Evolutionary conservation across 2,329 filamentous ascomycete genomes (phyloP), one percentile per base, ranked within the genome.

Genomic region (Pezicula carpinea): DNA sequence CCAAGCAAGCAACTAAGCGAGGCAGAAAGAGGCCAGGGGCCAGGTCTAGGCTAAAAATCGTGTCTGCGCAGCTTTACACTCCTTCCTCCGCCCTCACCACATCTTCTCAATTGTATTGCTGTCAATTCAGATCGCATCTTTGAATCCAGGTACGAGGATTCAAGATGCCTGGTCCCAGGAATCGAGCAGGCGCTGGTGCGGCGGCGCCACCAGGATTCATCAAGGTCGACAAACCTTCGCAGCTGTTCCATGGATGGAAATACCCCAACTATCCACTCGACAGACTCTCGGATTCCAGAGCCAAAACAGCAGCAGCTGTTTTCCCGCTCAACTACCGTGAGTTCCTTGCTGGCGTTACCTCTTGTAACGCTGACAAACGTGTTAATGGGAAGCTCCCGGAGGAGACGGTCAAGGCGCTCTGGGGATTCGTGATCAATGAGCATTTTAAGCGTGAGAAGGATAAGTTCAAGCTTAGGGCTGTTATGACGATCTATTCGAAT

Each of bases 161-260:
- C n/a, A n/a, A n/a, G n/a, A n/a, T n/a, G n/a, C n/a, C n/a, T n/a
- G n/a, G n/a, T n/a, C n/a, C n/a, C n/a, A n/a, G n/a, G n/a, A n/a
- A n/a, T n/a, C n/a, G n/a, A n/a, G n/a, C n/a, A n/a, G n/a, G n/a
- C n/a, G n/a, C n/a, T n/a, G n/a, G n/a, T n/a, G n/a, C n/a, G n/a
- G n/a, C n/a, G n/a, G n/a, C n/a, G n/a, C n/a, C n/a, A n/a, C n/a
- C n/a, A n/a, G n/a, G n/a, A n/a, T n/a, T n/a, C n/a, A n/a, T n/a
- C n/a, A n/a, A n/a, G n/a, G n/a, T n/a, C n/a, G n/a, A n/a, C n/a
- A n/a, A n/a, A n/a, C n/a, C n/a, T n/a, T n/a, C n/a, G n/a, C n/a
- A 72, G 29, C 29, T 14, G 17, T 34, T 34, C 13, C 14, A 34
- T 11, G 32, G 36, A 22, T 39, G 36, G 36, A 23, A 19, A 5